Evolutionary conservation across 2,329 filamentous ascomycete genomes (phyloP).

Genomic region (Fusarium scirpi): DNA sequence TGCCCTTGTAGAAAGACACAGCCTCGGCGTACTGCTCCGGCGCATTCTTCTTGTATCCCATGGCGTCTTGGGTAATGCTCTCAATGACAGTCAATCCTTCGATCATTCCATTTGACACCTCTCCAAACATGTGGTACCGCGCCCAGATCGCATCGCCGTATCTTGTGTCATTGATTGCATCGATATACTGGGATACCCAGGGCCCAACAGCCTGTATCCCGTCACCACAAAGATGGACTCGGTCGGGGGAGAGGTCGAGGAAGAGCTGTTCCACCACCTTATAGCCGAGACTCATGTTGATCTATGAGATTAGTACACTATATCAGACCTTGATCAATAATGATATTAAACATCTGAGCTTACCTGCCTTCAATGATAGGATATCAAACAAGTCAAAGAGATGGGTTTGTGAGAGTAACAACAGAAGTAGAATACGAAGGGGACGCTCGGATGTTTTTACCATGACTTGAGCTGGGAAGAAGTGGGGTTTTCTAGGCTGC

Average conservation of each 20-base stretch:
- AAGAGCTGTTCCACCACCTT: neutral
- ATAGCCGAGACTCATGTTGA: neutral
- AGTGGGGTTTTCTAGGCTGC: neutral
- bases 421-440: too few species aligned
- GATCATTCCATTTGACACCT: neutral
- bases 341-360: too few species aligned
- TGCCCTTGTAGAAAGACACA: neutral
- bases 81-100: neutral
- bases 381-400: too few species aligned
- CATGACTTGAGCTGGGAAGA: neutral
- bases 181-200: neutral
- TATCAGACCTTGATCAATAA: too few species aligned
- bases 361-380: too few species aligned
- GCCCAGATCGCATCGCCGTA: conserved; percentile 7
- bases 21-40: neutral
- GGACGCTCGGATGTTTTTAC: too few species aligned
- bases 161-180: neutral
- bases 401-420: too few species aligned
- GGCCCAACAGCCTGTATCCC: neutral
- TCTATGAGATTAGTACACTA: neutral
- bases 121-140: neutral
- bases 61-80: neutral
- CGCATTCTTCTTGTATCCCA: neutral
- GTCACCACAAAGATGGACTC: neutral
- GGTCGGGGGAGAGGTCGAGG: neutral